Evolutionary conservation across 768 basidiomycete species (phyloP).

Genomic region (Calocybe cyanea): DNA sequence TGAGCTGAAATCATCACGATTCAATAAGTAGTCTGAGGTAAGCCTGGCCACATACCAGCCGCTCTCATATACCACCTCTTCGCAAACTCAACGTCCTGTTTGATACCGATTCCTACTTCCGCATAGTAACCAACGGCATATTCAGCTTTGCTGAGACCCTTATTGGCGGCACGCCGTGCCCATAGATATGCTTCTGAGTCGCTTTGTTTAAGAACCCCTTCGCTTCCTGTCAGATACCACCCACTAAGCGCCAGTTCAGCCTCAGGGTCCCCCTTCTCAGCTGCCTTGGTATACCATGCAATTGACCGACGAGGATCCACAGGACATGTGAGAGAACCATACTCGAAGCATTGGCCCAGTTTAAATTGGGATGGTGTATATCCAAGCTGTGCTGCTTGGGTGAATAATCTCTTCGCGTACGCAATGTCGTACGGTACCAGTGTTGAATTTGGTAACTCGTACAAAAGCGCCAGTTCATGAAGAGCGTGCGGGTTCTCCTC

Average conservation of each 20-base stretch:
- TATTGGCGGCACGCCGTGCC: conserved; percentile 95
- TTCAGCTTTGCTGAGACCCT: conserved; percentile 94
- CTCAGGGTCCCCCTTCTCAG: conserved; percentile 93
- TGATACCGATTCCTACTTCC: conserved; percentile 96
- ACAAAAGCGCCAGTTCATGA: conserved; percentile 87
- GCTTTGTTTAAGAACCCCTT: conserved; percentile 94
- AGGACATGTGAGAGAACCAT: conserved; percentile 82
- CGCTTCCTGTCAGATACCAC: conserved; percentile 96
- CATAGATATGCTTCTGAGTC: conserved; percentile 99
- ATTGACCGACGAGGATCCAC: conserved; percentile 93
- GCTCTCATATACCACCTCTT: conserved; percentile 99
- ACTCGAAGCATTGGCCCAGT: conserved; percentile 93
- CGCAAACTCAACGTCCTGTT: conserved; percentile 92
- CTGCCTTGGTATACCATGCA: conserved; percentile 98
- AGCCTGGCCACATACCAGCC: conserved; percentile 62
- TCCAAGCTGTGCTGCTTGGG: conserved; percentile 88
- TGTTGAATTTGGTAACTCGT: conserved; percentile 65
- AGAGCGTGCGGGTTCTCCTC: conserved; percentile 97
- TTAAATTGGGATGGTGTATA: conserved; percentile 95
- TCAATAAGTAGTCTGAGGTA: background rate
- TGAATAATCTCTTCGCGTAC: conserved; percentile 82
- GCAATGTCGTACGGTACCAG: conserved; percentile 76
- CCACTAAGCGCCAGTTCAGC: conserved; percentile 95
- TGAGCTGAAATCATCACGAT: conserved; percentile 55
- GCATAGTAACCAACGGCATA: conserved; percentile 99